Evolutionary conservation across 345 rosid species (phyloP), one percentile per base, ranked within the genome.

Genomic region (Citrus medica): DNA sequence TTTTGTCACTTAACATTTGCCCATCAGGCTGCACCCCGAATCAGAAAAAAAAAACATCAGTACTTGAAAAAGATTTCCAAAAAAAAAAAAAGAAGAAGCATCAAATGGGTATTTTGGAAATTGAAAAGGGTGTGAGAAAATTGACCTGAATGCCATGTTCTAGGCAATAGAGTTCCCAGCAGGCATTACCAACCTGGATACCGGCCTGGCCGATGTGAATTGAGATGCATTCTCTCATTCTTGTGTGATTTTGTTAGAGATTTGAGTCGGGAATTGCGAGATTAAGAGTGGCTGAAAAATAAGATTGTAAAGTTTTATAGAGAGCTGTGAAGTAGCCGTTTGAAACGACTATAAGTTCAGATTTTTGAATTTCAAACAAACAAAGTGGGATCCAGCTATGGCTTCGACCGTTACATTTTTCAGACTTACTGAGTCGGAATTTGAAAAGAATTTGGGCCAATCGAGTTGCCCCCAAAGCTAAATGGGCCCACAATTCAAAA

Each of bases 1-100:
- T 72, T n/a, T 73, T 73, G 72, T 79, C 81, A 25, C 77, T 19
- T 4, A 66, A 58, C 81, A 73, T 79, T 67, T 79, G 73, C 72
- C 81, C 81, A 79, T 79, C 81, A 65, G 81, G 81, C 81, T 79
- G 77, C 73, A 73, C 60, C 3, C 51, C 51, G 4, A 46, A 46
- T 46, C 9, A 21, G 3, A 55, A 22, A 2, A 10, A 10, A 58
- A 5, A 70, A 0, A 19, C 9, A 22, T 74, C 10, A 59, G 8
- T 6, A 35, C 58, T 65, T 64, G 12, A 8, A 35, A 33, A 9
- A 4, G 2, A 46, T 46, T 46, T 13, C 51, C 2, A 3, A 37
- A 17, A 4, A 7, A 17, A 4, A 7, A 6, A 16, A 67, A 9
- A 7, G 0, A 38, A 35, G 13, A 9, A 19, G 0, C 17, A 14